Conservation (phyloP, 805 yeast species). For the Yarrowia sp. region DNA sequence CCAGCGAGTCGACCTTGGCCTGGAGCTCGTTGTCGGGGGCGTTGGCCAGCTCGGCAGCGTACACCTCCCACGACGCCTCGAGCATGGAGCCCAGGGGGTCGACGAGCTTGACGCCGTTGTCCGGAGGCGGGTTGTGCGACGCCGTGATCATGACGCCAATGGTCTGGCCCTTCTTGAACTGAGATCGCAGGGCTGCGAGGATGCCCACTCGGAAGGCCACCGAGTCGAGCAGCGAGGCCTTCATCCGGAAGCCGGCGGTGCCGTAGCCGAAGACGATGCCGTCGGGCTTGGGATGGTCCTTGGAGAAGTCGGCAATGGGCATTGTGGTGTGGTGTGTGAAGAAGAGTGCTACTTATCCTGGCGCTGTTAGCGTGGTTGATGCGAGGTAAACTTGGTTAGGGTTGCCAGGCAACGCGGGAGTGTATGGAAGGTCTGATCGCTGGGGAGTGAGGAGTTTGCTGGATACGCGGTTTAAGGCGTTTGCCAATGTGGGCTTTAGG, state of each 20-base stretch:
- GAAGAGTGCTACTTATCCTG: not conserved
- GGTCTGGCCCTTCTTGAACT: constrained; percentile 59
- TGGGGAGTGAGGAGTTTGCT: too few species aligned
- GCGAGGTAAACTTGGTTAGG: constrained; percentile 19
- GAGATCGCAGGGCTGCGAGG: constrained; percentile 80
- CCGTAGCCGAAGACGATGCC: constrained; percentile 63
- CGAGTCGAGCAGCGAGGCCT: constrained; percentile 66
- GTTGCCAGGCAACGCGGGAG: constrained; percentile 14
- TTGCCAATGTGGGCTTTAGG: too few species aligned
- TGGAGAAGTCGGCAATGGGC: constrained; percentile 16
- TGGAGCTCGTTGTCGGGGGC: constrained; percentile 50
- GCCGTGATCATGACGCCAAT: constrained; percentile 55
- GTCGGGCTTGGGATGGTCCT: constrained; percentile 49
- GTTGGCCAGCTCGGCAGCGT: constrained; percentile 81
- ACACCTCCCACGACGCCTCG: constrained; percentile 74
- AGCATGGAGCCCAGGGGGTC: constrained; percentile 94
- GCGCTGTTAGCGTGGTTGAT: constrained; percentile 8
- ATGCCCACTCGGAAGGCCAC: constrained; percentile 83
- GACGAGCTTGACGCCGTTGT: constrained; percentile 94
- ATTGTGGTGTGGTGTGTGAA: not conserved
- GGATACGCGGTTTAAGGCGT: too few species aligned
- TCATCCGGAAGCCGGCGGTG: constrained; percentile 94
- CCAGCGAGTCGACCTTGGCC: constrained; percentile 43
- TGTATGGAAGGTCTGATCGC: not conserved
- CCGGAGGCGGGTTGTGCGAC: constrained; percentile 46